Percentiles rank a stretch among this genome's conserved stretches.
Evolutionary conservation across 805 yeast species (phyloP).

Genomic region (Ogataea sp.): DNA sequence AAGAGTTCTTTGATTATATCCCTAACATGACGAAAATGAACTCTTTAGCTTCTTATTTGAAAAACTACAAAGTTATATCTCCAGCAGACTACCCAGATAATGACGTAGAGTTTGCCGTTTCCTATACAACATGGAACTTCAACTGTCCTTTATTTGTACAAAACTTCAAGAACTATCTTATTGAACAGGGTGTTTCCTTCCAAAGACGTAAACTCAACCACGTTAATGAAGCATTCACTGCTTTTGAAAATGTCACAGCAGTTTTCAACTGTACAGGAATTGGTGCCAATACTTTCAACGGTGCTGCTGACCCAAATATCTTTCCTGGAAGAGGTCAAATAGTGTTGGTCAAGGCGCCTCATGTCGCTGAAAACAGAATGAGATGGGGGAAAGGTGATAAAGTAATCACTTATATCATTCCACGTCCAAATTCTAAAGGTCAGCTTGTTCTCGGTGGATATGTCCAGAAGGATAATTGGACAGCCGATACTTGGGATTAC

Average conservation of each 20-base stretch:
- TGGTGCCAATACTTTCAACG: conserved; percentile 56
- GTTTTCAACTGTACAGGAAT: conserved; percentile 77
- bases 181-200: conserved; percentile 43
- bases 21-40: conserved; percentile 40
- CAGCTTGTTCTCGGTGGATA: conserved; percentile 73
- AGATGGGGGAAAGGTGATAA: conserved; percentile 48
- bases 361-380: conserved; percentile 48
- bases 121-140: conserved; percentile 58
- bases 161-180: conserved; percentile 37
- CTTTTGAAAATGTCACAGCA: conserved; percentile 23
- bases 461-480: conserved; percentile 55
- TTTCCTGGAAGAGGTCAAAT: conserved; percentile 81
- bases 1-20: conserved; percentile 47
- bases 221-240: conserved; percentile 44
- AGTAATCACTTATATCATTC: conserved; percentile 58
- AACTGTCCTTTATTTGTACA: conserved; percentile 58
- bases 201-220: conserved; percentile 38
- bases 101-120: conserved; percentile 50
- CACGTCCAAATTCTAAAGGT: conserved; percentile 59
- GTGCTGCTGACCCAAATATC: conserved; percentile 51
- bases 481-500: conserved; percentile 45
- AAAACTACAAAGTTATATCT: conserved; percentile 34
- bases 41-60: conserved; percentile 40
- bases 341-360: conserved; percentile 64
- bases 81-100: conserved; percentile 32